Evolutionary conservation across 176 grass and related monocot species (phyloP).

Genomic region (Leersia perrieri): DNA sequence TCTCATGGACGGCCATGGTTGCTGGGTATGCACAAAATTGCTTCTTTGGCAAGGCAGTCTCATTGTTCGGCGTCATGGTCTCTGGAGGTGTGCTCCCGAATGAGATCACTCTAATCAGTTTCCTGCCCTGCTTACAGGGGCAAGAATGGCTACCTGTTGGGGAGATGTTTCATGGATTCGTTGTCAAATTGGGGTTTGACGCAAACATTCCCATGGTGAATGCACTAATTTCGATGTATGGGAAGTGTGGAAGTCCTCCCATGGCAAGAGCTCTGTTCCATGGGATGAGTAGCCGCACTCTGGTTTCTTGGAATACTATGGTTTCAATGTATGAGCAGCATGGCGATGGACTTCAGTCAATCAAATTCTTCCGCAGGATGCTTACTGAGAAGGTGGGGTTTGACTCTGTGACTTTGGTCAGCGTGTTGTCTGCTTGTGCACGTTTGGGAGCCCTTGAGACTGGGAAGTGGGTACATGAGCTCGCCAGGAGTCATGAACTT

Average conservation of each 20-base stretch:
- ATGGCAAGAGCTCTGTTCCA: slow-evolving; percentile 55
- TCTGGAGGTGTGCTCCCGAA: slow-evolving; percentile 44
- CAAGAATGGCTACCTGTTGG: slow-evolving; percentile 39
- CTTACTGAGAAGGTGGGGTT: slow-evolving; percentile 57
- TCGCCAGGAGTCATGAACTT: slow-evolving; percentile 46
- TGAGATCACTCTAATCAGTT: slow-evolving; percentile 75
- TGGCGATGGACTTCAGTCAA: slow-evolving; percentile 35
- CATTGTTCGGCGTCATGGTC: slow-evolving; percentile 59
- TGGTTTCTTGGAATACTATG: slow-evolving; percentile 92
- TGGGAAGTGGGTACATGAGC: slow-evolving; percentile 73
- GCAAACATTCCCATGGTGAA: slow-evolving; percentile 56
- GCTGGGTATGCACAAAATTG: slow-evolving; percentile 68
- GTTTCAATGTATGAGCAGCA: slow-evolving; percentile 73
- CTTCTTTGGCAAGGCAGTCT: slow-evolving; percentile 46
- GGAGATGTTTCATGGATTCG: slow-evolving; percentile 60
- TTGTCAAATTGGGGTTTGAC: slow-evolving; percentile 51
- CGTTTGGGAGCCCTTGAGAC: slow-evolving; percentile 55
- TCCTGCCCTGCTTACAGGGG: slow-evolving; percentile 70
- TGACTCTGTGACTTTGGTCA: slow-evolving; percentile 69
- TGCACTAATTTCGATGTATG: slow-evolving; percentile 75
- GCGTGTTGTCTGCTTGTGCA: slow-evolving; percentile 70
- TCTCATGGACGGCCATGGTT: slow-evolving; percentile 87
- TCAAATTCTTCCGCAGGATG: slow-evolving; percentile 73
- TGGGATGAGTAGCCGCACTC: slow-evolving; percentile 35
- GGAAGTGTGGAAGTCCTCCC: slow-evolving; percentile 39